These are phyloP conservation scores for Termitomyces sp. DNA, from an alignment of 768 basidiomycete genomes.

Conservation along the genomic window DNA sequence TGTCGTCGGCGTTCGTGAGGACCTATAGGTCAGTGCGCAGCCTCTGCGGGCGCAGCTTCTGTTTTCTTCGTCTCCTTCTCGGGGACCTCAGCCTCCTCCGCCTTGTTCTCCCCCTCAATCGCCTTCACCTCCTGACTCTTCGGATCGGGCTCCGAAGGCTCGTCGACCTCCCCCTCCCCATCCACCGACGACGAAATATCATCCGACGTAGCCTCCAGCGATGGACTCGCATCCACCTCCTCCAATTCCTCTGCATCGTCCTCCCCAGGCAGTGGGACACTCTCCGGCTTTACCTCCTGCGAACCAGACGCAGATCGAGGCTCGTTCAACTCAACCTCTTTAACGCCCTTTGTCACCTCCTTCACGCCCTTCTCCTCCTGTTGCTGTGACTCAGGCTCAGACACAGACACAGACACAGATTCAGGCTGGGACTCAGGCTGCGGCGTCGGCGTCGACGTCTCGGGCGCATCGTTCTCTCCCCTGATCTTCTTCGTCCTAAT, in stretches of 20 bases:
- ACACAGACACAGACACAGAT: slow-evolving; percentile 6
- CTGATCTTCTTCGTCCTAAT: slow-evolving; percentile 43
- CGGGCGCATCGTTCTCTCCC: slow-evolving; percentile 37
- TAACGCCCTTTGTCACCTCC: slow-evolving; percentile 69
- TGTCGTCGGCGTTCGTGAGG: slow-evolving; percentile 8
- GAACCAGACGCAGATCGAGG: slow-evolving; percentile 14
- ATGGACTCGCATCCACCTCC: slow-evolving; percentile 26
- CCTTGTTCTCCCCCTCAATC: not conserved
- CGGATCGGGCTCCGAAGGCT: not conserved
- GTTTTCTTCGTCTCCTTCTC: slow-evolving; percentile 5
- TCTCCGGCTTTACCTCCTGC: slow-evolving; percentile 28
- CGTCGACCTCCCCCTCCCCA: slow-evolving; percentile 1
- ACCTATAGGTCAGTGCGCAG: slow-evolving; percentile 8
- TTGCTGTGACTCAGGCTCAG: slow-evolving; percentile 29
- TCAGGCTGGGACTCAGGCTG: not conserved
- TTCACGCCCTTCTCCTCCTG: slow-evolving; percentile 57
- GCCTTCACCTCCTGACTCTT: not conserved
- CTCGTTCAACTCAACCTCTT: slow-evolving; percentile 63
- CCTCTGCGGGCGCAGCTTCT: not conserved
- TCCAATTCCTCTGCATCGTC: slow-evolving; percentile 36
- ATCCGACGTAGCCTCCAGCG: slow-evolving; percentile 17
- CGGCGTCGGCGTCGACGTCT: slow-evolving; percentile 14
- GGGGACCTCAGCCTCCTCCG: not conserved
- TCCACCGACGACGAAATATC: slow-evolving; percentile 14
- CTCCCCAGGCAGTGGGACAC: slow-evolving; percentile 39